These are phyloP conservation scores for Vigna mungo DNA, from an alignment of 306 rosid species.

Conservation along the genomic window DNA sequence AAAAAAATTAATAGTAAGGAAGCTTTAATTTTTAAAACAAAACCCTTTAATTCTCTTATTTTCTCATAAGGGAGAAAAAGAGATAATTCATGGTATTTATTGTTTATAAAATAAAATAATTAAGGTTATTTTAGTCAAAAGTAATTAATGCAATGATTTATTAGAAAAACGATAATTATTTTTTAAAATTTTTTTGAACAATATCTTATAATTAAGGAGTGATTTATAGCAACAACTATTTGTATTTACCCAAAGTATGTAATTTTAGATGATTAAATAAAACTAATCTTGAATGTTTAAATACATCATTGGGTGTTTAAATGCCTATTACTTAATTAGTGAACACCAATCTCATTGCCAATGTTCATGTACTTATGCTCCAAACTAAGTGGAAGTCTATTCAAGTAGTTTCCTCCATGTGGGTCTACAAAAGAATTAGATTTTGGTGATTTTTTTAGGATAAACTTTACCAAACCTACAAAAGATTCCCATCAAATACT, in stretches of 20 bases:
- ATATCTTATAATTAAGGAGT: too few species aligned
- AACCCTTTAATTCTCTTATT: too few species aligned
- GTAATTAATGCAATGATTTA: too few species aligned
- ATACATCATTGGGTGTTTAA: neutral
- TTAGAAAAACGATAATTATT: too few species aligned
- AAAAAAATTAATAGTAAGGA: too few species aligned
- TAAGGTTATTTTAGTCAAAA: too few species aligned
- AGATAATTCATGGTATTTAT: too few species aligned
- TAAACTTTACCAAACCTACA: constrained; percentile 3
- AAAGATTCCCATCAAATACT: neutral
- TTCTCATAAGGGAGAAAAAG: too few species aligned
- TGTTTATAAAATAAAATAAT: too few species aligned
- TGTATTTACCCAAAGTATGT: too few species aligned
- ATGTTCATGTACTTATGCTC: neutral
- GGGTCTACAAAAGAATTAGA: neutral
- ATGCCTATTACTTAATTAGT: neutral
- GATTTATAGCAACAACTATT: neutral
- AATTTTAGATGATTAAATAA: neutral
- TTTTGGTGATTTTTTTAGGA: neutral
- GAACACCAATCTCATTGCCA: neutral
- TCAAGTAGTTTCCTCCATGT: neutral
- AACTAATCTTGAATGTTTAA: neutral
- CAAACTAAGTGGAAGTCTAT: neutral
- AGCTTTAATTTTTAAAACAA: too few species aligned
- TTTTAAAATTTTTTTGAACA: too few species aligned